Evolutionary conservation across 2,329 filamentous ascomycete species (phyloP).

Genomic region (Colletotrichum filicis): DNA sequence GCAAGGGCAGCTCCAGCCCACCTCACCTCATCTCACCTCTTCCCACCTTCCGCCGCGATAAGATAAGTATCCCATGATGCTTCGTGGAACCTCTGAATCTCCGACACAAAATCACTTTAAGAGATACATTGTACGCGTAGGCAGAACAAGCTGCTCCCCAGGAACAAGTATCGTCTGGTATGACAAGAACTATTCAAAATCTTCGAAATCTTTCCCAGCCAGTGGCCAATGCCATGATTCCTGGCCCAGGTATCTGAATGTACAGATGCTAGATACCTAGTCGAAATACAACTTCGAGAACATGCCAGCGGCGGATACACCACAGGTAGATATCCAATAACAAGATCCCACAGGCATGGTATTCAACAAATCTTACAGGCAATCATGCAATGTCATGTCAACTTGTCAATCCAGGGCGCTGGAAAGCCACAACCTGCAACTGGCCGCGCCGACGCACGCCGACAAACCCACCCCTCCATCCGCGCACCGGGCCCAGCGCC

Average conservation of each 20-base stretch:
- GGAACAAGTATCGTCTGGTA: too few relatives aligned
- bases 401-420: neutral
- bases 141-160: neutral
- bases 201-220: neutral
- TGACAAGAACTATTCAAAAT: neutral
- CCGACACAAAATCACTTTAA: neutral
- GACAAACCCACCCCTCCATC: neutral
- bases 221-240: neutral
- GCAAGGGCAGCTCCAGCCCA: conserved; percentile 12
- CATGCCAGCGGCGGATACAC: neutral
- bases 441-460: neutral
- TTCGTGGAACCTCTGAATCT: neutral
- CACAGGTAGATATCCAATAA: too few relatives aligned
- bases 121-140: conserved; percentile 6
- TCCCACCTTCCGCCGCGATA: conserved; percentile 9
- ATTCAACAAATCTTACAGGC: neutral
- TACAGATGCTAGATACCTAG: too few relatives aligned
- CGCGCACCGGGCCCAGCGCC: conserved; percentile 17
- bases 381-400: neutral
- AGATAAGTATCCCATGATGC: conserved; percentile 21
- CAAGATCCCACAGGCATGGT: too few relatives aligned
- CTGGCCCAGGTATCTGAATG: neutral
- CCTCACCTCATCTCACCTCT: conserved; percentile 8
- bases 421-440: neutral
- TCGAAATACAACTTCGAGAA: too few relatives aligned